Conservation (phyloP, 306 rosid species). For the Hylodesmum podocarpum region DNA sequence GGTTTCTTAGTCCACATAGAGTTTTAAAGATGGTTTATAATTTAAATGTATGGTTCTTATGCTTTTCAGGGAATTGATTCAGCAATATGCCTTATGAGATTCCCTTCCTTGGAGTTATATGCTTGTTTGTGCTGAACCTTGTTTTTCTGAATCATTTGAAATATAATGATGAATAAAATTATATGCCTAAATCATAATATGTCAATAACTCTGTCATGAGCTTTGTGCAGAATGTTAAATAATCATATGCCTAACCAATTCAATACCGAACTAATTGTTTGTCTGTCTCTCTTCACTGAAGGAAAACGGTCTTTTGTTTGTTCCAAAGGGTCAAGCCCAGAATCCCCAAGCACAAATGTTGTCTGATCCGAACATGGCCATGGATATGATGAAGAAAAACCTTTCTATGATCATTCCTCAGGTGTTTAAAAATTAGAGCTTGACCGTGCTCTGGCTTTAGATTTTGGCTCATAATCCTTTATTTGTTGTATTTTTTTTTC, state of each 20-base stretch:
- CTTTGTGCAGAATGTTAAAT: conserved; percentile 8
- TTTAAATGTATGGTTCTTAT: not conserved
- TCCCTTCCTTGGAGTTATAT: not conserved
- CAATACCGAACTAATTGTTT: conserved; percentile 22
- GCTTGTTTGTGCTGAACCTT: not conserved
- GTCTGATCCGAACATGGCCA: conserved; percentile 98
- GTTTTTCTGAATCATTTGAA: not conserved
- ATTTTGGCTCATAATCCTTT: conserved; percentile 1
- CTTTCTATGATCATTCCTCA: conserved; percentile 97
- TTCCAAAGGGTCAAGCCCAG: conserved; percentile 83
- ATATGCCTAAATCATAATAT: conserved; percentile 1
- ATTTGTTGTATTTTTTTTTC: not conserved
- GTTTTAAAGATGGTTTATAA: not conserved
- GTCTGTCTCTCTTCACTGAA: conserved; percentile 28
- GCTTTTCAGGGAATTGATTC: not conserved
- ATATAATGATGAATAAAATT: conserved; percentile 5
- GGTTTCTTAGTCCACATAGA: not conserved
- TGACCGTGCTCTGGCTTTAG: not conserved
- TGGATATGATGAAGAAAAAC: conserved; percentile 99
- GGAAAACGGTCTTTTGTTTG: conserved; percentile 86
- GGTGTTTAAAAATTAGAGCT: conserved; percentile 42
- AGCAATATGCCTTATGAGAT: not conserved
- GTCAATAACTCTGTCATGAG: not conserved
- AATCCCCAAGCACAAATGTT: conserved; percentile 97
- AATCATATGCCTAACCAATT: not conserved